Evolutionary conservation across 345 rosid species (phyloP).

Genomic region (Cardamine chenopodiifolia): DNA sequence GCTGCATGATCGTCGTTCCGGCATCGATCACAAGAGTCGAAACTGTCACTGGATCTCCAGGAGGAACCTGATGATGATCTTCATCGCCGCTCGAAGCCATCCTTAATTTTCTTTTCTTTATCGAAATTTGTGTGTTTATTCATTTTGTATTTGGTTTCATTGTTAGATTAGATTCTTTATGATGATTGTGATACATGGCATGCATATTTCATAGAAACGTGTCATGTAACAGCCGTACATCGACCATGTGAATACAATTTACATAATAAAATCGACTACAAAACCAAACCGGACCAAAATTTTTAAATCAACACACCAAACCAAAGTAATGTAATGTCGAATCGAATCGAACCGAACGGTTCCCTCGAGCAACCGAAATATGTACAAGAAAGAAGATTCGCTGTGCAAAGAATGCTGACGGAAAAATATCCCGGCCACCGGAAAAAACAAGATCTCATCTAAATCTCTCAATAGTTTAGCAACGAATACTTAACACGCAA

Average conservation of each 20-base stretch:
- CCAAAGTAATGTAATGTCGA: constrained; percentile 17
- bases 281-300: constrained; percentile 36
- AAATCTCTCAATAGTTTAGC: constrained; percentile 64
- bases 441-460: constrained; percentile 29
- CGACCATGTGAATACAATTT: constrained; percentile 40
- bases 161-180: not conserved
- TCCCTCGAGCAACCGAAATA: constrained; percentile 12
- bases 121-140: not conserved
- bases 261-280: constrained; percentile 35
- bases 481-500: constrained; percentile 92
- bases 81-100: constrained; percentile 33
- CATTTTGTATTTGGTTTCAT: not conserved
- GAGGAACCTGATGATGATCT: constrained; percentile 34
- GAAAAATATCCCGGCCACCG: constrained; percentile 16
- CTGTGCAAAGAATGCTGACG: constrained; percentile 45
- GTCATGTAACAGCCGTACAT: constrained; percentile 29
- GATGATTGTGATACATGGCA: constrained; percentile 20
- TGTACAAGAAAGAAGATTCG: constrained; percentile 35
- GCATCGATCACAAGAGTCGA: constrained; percentile 53
- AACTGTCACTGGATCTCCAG: constrained; percentile 55
- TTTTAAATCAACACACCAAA: constrained; percentile 14
- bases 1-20: constrained; percentile 64
- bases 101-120: not conserved
- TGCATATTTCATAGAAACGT: constrained; percentile 22
- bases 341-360: constrained; percentile 33